Conservation (phyloP, 1,284 basidiomycete species). For the Heterobasidion irregulare region DNA sequence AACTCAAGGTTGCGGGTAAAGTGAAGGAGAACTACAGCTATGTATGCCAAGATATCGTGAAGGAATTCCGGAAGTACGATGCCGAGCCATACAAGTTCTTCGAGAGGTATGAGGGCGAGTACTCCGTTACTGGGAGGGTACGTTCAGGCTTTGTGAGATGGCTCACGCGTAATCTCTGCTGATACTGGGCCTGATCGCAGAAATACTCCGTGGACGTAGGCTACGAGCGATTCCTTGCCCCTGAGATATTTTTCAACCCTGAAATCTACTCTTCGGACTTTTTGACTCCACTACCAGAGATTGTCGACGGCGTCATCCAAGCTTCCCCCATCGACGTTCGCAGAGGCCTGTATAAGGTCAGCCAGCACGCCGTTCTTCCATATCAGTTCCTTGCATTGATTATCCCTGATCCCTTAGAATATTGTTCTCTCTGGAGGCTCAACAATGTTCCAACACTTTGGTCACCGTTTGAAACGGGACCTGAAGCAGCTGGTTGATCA, state of each 20-base stretch:
- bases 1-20: slow-evolving; percentile 84
- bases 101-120: slow-evolving; percentile 88
- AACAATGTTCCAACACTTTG: slow-evolving; percentile 98
- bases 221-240: slow-evolving; percentile 98
- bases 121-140: slow-evolving; percentile 88
- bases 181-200: slow-evolving; percentile 26
- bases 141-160: slow-evolving; percentile 19
- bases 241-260: slow-evolving; percentile 99
- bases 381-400: not conserved
- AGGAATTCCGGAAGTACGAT: slow-evolving; percentile 98
- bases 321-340: slow-evolving; percentile 94
- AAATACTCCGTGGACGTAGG: slow-evolving; percentile 92
- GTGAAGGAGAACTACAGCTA: slow-evolving; percentile 99
- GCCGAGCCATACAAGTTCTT: slow-evolving; percentile 96
- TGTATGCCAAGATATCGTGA: slow-evolving; percentile 98
- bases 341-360: slow-evolving; percentile 87
- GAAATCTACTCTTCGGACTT: slow-evolving; percentile 99
- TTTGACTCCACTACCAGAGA: slow-evolving; percentile 92
- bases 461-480: slow-evolving; percentile 91
- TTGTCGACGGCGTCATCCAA: slow-evolving; percentile 96
- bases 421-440: slow-evolving; percentile 94
- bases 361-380: not conserved
- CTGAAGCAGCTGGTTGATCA: slow-evolving; percentile 92
- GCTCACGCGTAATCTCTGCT: not conserved
- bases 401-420: slow-evolving; percentile 44